Base-by-base conservation (phyloP, 2,329 filamentous ascomycete species). In the Mycosphaerelloides madeirae region DNA sequence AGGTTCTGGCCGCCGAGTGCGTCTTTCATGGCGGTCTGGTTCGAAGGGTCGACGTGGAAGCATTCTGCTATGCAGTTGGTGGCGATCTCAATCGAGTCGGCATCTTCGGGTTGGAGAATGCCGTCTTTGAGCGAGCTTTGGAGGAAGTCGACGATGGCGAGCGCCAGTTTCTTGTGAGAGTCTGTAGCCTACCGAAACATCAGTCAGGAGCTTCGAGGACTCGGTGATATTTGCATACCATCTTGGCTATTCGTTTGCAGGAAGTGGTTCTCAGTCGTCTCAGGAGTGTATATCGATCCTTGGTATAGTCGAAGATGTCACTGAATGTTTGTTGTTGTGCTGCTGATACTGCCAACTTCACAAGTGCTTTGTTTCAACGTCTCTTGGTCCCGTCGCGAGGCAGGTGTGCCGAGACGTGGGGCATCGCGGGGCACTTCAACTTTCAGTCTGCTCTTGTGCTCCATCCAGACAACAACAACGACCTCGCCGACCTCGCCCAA, bases 121-220 rank as follows among this genome's bases (percentile, higher is more conserved):
- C 93, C 93, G 67, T 98, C 93, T 52, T 81, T 84, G 58, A 88
- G 74, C 35, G 89, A 95, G 48, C 80, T 83, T 59, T 79, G 79
- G 50, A 98, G 84, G 75, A 95, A 98, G 73, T 97, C 88, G 75
- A 95, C 88, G 68, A 98, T 91, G 60, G 93, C 88, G 66, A 98
- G 87, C 68, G 93, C 93, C 54, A 98, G 85, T 72, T 90, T 88
- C 80, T 98, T 84, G 67, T 81, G 81, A 43, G 80, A 80, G 45
- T 64, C 59, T 49, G 61, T 59, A 55, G 70, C 67, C 66, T 71
- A 45, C 18, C 33, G 9, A 9, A 31, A 15, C 44, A 41, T 55
- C 43, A 52, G 20, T 31, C 32, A 18, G 19, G 15, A 8, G 31
- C 7, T 14, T 31, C 3, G 16, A 3, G 31, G 9, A 25, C 22